A percentile compares a stretch with the other conserved stretches of the same genome.
Conservation (phyloP, 345 rosid genomes). For the Crucihimalaya himalaica region DNA sequence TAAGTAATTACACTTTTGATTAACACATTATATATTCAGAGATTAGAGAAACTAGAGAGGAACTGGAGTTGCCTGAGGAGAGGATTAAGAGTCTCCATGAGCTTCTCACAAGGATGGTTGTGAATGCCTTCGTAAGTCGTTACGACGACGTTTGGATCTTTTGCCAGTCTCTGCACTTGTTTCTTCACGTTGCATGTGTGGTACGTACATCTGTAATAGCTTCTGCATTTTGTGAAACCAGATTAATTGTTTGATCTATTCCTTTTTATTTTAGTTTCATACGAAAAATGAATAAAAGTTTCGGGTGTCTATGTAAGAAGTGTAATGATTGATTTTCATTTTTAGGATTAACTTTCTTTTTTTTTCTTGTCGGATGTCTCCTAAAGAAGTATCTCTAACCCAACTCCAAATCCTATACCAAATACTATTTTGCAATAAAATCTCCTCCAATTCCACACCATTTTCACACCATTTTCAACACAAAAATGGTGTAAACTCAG, state of each 20-base stretch:
- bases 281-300: neutral
- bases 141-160: constrained; percentile 72
- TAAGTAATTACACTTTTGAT: constrained; percentile 6
- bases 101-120: constrained; percentile 85
- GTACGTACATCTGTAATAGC: constrained; percentile 88
- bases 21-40: neutral
- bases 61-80: constrained; percentile 84
- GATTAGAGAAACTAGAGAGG: constrained; percentile 48
- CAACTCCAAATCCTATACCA: too few relatives aligned
- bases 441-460: too few relatives aligned
- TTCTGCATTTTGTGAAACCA: constrained; percentile 43
- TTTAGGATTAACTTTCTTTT: too few relatives aligned
- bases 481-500: too few relatives aligned
- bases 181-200: constrained; percentile 94
- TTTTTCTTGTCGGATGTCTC: too few relatives aligned
- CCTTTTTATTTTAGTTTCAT: neutral
- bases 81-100: constrained; percentile 88
- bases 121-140: constrained; percentile 86
- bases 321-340: too few relatives aligned
- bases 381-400: too few relatives aligned
- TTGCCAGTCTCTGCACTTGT: constrained; percentile 80
- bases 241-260: neutral
- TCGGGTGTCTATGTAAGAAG: neutral
- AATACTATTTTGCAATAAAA: too few relatives aligned
- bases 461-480: too few relatives aligned